Conservation (phyloP, 805 yeast genomes). For the Candida sphagnicola region DNA sequence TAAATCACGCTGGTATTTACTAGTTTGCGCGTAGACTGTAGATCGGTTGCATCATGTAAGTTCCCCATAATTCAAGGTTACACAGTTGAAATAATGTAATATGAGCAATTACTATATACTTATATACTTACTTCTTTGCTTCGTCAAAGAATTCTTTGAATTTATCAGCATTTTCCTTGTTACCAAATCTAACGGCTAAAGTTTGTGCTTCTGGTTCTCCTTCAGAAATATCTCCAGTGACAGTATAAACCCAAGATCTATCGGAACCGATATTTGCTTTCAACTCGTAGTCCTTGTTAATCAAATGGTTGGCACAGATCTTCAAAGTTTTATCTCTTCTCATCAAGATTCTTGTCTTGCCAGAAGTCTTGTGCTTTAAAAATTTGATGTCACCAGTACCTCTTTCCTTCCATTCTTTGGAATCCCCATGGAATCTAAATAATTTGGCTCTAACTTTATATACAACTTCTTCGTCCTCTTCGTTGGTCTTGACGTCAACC, state of each 20-base stretch:
- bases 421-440: conserved; percentile 80
- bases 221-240: conserved; percentile 91
- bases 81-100: too few relatives aligned
- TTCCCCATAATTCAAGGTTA: too few relatives aligned
- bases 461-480: conserved; percentile 28
- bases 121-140: conserved; percentile 51
- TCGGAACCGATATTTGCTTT: conserved; percentile 95
- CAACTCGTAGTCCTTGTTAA: conserved; percentile 75
- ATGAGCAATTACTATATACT: too few relatives aligned
- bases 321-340: conserved; percentile 98
- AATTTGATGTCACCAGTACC: conserved; percentile 98
- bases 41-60: too few relatives aligned
- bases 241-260: conserved; percentile 97
- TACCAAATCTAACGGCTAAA: conserved; percentile 92
- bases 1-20: too few relatives aligned
- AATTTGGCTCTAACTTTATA: conserved; percentile 88
- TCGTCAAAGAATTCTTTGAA: conserved; percentile 89
- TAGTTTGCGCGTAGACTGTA: too few relatives aligned
- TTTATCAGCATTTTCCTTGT: conserved; percentile 88
- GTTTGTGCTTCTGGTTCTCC: conserved; percentile 96
- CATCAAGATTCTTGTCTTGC: conserved; percentile 89
- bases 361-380: conserved; percentile 78
- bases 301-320: conserved; percentile 95
- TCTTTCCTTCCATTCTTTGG: conserved; percentile 98
- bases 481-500: conserved; percentile 88